Conservation (phyloP, 2,329 filamentous ascomycete species). For the Colletotrichum gigasporum region DNA sequence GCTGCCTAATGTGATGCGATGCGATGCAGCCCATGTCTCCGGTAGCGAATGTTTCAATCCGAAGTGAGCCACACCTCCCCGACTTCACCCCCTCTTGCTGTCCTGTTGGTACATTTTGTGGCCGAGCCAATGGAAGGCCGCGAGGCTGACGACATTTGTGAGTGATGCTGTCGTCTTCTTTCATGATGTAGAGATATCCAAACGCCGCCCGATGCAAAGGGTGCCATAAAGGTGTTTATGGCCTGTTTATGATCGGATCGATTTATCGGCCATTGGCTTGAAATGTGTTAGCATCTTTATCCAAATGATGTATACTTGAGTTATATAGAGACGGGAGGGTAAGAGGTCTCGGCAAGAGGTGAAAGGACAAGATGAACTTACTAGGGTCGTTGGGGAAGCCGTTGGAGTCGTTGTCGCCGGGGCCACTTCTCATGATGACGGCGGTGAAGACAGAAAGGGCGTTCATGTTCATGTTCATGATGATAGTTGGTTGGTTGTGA, state of each 20-base stretch:
- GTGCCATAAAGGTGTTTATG: background rate
- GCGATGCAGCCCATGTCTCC: background rate
- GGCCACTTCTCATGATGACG: background rate
- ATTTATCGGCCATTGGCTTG: slow-evolving; percentile 4
- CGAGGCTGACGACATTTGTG: slow-evolving; percentile 14
- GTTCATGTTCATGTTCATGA: background rate
- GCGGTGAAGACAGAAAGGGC: background rate
- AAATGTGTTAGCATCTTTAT: background rate
- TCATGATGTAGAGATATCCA: background rate
- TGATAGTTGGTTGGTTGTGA: background rate
- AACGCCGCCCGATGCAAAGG: slow-evolving; percentile 5
- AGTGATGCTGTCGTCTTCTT: background rate
- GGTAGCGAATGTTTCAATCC: background rate
- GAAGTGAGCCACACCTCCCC: background rate
- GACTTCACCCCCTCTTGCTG: background rate
- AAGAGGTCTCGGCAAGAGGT: too few relatives aligned
- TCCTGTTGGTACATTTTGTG: background rate
- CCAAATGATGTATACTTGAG: too few relatives aligned
- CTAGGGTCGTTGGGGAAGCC: slow-evolving; percentile 10
- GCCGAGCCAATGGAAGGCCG: slow-evolving; percentile 15
- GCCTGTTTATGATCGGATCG: background rate
- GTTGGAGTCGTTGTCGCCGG: background rate
- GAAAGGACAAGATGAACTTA: background rate
- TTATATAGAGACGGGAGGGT: too few relatives aligned
- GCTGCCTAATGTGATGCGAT: background rate